Percentiles rank a stretch among this genome's conserved stretches.
Conservation (phyloP, 129 eudicot species). For the Flaveria robusta region DNA sequence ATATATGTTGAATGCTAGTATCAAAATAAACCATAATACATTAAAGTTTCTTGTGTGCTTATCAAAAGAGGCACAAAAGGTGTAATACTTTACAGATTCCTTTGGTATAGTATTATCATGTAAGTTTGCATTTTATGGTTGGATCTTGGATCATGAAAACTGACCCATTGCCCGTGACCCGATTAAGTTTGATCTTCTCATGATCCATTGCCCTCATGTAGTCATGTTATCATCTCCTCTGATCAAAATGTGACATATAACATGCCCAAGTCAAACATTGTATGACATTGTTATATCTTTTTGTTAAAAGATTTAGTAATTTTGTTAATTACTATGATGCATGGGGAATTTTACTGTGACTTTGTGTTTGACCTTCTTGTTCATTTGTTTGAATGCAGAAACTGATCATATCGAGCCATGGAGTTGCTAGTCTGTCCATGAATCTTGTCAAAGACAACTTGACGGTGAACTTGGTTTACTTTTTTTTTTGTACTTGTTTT, state of each 20-base stretch:
- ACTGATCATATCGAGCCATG: slow-evolving; percentile 25
- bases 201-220: too few relatives aligned
- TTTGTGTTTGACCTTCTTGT: slow-evolving; percentile 12
- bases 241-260: slow-evolving; percentile 27
- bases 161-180: too few relatives aligned
- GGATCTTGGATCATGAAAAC: too few relatives aligned
- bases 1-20: too few relatives aligned
- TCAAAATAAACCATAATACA: too few relatives aligned
- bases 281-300: background rate
- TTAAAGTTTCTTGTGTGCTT: too few relatives aligned
- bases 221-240: background rate
- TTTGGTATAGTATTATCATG: too few relatives aligned
- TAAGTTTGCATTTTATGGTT: too few relatives aligned
- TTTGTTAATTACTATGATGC: background rate
- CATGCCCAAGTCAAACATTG: background rate
- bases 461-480: slow-evolving; percentile 17
- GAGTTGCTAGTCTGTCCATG: slow-evolving; percentile 23
- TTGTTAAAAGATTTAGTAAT: background rate
- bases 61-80: too few relatives aligned
- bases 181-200: too few relatives aligned
- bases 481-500: slow-evolving; percentile 8
- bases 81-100: too few relatives aligned
- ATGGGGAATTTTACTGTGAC: too few relatives aligned
- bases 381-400: slow-evolving; percentile 25
- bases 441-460: slow-evolving; percentile 20